phyloP scores from a whole-genome alignment of 192 early-diverging fungal species.

The Bifiguratus adelaidae region DNA sequence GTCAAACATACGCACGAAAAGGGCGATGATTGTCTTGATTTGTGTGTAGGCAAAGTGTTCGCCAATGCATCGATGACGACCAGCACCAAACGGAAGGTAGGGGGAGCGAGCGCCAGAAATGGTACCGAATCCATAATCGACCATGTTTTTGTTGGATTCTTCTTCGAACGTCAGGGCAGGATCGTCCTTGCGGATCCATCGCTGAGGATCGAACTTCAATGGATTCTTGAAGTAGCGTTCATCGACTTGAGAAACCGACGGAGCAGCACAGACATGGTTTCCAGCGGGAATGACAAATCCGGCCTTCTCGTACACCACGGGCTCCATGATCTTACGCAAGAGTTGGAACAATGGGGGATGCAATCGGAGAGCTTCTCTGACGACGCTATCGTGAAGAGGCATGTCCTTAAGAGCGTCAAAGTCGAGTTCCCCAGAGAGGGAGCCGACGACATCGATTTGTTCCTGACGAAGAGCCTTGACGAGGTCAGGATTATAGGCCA shows the following conservation, averaged over 20 bases:
- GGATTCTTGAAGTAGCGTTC: constrained; percentile 72
- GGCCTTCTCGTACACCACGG: constrained; percentile 58
- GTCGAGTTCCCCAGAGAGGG: constrained; percentile 36
- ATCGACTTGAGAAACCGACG: constrained; percentile 74
- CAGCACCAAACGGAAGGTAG: constrained; percentile 95
- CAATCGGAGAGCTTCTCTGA: constrained; percentile 90
- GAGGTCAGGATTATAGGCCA: constrained; percentile 69
- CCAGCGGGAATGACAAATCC: constrained; percentile 83
- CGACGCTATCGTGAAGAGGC: constrained; percentile 62
- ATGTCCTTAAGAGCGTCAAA: constrained; percentile 74
- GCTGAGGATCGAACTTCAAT: constrained; percentile 64
- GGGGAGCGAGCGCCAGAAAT: constrained; percentile 49
- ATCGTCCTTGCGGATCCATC: constrained; percentile 57
- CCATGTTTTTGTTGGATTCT: constrained; percentile 36
- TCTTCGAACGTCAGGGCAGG: constrained; percentile 41
- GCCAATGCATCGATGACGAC: constrained; percentile 97
- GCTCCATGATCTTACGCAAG: constrained; percentile 83
- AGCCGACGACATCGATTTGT: constrained; percentile 48
- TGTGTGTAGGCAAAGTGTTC: constrained; percentile 94
- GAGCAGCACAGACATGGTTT: constrained; percentile 78
- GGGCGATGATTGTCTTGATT: constrained; percentile 86
- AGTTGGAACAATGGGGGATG: constrained; percentile 89
- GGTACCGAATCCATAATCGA: constrained; percentile 72
- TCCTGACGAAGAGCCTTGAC: constrained; percentile 64
- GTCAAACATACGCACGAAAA: constrained; percentile 72